Evolutionary conservation across 108 stramenopile genomes (phyloP).

Genomic region (Cyclotella sp.): DNA sequence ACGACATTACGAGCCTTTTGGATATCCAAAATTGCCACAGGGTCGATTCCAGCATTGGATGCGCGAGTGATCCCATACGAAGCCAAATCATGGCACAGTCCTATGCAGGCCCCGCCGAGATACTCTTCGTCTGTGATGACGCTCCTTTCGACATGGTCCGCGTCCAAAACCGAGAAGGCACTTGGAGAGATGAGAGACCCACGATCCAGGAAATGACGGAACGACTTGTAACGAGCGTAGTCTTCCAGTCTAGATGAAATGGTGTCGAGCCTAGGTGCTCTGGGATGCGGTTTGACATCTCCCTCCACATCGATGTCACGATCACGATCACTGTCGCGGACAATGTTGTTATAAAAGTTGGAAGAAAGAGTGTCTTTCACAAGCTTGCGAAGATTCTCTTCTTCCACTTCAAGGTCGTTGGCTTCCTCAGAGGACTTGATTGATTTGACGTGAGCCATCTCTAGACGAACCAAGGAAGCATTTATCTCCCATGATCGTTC

Average conservation of each 20-base stretch:
- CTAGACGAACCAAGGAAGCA: constrained; percentile 49
- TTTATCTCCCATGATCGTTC: constrained; percentile 62
- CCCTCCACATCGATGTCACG: constrained; percentile 4
- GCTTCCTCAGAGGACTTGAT: background rate
- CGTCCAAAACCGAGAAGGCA: constrained; percentile 7
- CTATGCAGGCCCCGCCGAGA: constrained; percentile 77
- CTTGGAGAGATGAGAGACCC: constrained; percentile 48
- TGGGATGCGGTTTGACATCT: constrained; percentile 19
- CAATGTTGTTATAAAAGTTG: constrained; percentile 31
- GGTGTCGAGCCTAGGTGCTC: constrained; percentile 56
- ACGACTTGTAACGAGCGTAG: constrained; percentile 64
- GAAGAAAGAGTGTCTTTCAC: constrained; percentile 20
- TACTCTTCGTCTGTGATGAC: constrained; percentile 84
- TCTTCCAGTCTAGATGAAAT: constrained; percentile 67
- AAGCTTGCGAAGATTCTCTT: constrained; percentile 27
- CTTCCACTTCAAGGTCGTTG: constrained; percentile 14
- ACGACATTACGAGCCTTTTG: constrained; percentile 64
- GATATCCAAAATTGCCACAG: constrained; percentile 57
- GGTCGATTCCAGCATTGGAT: constrained; percentile 40
- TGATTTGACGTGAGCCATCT: constrained; percentile 44
- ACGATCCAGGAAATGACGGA: constrained; percentile 61
- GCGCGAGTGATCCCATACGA: constrained; percentile 77
- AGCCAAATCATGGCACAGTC: constrained; percentile 69
- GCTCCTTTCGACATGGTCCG: constrained; percentile 14
- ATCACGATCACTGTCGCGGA: constrained; percentile 11